Evolutionary conservation across 495 filamentous ascomycete species (phyloP).

Genomic region (Cercophora newfieldiana): DNA sequence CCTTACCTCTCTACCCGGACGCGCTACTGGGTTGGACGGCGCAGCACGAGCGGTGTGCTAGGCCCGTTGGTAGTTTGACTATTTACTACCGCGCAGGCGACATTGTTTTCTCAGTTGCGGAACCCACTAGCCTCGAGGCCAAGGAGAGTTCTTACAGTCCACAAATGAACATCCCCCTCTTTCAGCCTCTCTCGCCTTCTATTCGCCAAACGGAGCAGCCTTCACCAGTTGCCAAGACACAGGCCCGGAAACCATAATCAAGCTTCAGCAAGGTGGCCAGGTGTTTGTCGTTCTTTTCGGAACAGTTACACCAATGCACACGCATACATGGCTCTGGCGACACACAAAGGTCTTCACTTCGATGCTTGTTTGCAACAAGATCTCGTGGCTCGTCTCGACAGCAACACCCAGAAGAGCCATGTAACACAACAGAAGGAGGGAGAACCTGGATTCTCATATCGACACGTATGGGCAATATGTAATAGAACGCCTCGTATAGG

Average conservation of each 20-base stretch:
- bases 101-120: neutral
- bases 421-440: neutral
- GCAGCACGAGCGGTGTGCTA: too few species aligned
- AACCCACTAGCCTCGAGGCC: neutral
- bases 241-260: too few species aligned
- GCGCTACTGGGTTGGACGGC: too few species aligned
- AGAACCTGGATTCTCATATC: conserved; percentile 9
- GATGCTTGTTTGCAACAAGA: neutral
- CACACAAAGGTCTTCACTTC: neutral
- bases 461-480: neutral
- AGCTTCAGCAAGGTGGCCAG: neutral
- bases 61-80: too few species aligned
- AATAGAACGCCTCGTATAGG: conserved; percentile 8
- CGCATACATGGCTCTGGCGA: neutral
- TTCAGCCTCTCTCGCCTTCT: neutral
- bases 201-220: too few species aligned
- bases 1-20: too few species aligned
- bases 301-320: neutral
- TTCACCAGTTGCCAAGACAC: too few species aligned
- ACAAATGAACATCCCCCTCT: neutral
- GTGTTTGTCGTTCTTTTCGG: too few species aligned
- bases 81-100: neutral
- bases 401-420: neutral
- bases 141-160: neutral
- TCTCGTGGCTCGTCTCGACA: neutral